phyloP scores from a whole-genome alignment of 768 basidiomycete species.

The Mycena albidolilacea region DNA sequence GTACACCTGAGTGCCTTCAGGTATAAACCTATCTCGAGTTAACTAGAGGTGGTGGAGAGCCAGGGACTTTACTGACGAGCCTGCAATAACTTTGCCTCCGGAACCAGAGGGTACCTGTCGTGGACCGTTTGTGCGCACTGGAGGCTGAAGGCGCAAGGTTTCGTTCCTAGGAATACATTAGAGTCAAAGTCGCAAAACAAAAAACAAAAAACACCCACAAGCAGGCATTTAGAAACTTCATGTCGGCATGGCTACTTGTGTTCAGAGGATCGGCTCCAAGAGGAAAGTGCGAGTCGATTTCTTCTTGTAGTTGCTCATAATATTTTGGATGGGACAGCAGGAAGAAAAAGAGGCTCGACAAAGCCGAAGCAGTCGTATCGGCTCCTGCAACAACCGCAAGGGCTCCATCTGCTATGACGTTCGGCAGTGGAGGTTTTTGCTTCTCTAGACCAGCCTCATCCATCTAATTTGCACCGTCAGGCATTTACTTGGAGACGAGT shows the following conservation, averaged over 20 bases:
- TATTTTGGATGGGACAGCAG: slow-evolving; percentile 49
- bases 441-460: slow-evolving; percentile 56
- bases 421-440: slow-evolving; percentile 47
- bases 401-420: slow-evolving; percentile 54
- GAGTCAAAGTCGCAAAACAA: background rate
- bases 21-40: slow-evolving; percentile 50
- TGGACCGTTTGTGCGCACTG: slow-evolving; percentile 61
- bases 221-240: slow-evolving; percentile 52
- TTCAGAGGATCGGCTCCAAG: slow-evolving; percentile 43
- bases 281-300: slow-evolving; percentile 48
- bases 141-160: slow-evolving; percentile 63
- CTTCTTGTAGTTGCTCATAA: slow-evolving; percentile 50
- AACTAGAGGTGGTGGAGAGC: background rate
- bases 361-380: slow-evolving; percentile 55
- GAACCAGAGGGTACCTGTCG: slow-evolving; percentile 41
- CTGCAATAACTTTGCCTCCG: slow-evolving; percentile 4
- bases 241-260: slow-evolving; percentile 43
- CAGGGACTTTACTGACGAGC: background rate
- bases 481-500: background rate
- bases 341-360: slow-evolving; percentile 50
- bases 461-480: slow-evolving; percentile 43
- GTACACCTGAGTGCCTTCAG: slow-evolving; percentile 60
- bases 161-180: slow-evolving; percentile 58
- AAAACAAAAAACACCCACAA: slow-evolving; percentile 46
- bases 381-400: slow-evolving; percentile 58